Conservation (phyloP, 2,329 filamentous ascomycete species). For the Hypoxylon sp. region DNA sequence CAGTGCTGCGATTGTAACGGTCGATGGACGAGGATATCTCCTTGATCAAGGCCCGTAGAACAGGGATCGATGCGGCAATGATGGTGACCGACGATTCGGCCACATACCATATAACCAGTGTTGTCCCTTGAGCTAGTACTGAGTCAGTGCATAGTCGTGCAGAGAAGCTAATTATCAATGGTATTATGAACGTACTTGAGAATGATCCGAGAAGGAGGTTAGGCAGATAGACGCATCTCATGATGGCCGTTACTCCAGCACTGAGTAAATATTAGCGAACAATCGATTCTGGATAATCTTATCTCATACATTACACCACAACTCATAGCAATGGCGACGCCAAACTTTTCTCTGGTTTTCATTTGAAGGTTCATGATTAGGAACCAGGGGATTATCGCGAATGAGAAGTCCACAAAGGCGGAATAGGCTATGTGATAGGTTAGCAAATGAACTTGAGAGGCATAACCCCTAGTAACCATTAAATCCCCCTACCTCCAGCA, state of each 20-base stretch:
- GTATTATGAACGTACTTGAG: slow-evolving; percentile 42
- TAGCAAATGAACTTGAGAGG: slow-evolving; percentile 1
- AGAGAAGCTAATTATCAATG: neutral
- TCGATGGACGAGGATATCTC: slow-evolving; percentile 43
- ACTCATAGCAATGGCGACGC: slow-evolving; percentile 52
- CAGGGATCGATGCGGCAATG: slow-evolving; percentile 52
- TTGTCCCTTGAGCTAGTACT: slow-evolving; percentile 29
- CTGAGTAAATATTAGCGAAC: slow-evolving; percentile 28
- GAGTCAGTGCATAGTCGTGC: slow-evolving; percentile 8
- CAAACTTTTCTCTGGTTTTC: slow-evolving; percentile 49
- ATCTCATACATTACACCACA: slow-evolving; percentile 48
- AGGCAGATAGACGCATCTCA: slow-evolving; percentile 44
- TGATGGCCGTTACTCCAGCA: slow-evolving; percentile 46
- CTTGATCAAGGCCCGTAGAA: slow-evolving; percentile 51
- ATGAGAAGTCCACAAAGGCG: slow-evolving; percentile 47
- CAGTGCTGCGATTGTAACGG: slow-evolving; percentile 35
- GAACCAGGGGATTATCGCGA: slow-evolving; percentile 52
- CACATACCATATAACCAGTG: slow-evolving; percentile 49
- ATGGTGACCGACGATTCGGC: slow-evolving; percentile 50
- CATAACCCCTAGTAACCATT: neutral
- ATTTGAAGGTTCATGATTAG: slow-evolving; percentile 51
- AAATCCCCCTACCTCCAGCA: slow-evolving; percentile 31
- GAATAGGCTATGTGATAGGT: slow-evolving; percentile 43
- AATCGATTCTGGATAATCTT: neutral
- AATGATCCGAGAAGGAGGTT: slow-evolving; percentile 37